Percentiles rank a stretch among this genome's conserved stretches.
These are phyloP conservation scores for Apiospora sp. DNA, from an alignment of 2,329 filamentous ascomycete species.

Conservation along the genomic window DNA sequence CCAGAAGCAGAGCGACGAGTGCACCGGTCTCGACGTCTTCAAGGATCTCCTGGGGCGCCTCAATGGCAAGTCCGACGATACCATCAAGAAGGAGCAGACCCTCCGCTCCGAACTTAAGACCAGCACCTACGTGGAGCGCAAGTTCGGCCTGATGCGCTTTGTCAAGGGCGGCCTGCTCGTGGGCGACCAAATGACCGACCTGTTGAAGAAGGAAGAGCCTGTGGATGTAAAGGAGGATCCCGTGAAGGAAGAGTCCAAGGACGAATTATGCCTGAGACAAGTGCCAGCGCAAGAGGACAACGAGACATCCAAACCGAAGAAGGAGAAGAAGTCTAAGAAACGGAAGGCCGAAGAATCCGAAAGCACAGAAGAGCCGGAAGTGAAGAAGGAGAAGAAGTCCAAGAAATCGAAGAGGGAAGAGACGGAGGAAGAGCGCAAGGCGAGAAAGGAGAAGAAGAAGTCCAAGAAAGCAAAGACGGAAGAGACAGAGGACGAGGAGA, in stretches of 20 bases:
- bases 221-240: constrained; percentile 49
- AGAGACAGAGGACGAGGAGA: constrained; percentile 41
- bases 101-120: constrained; percentile 75
- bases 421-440: constrained; percentile 38
- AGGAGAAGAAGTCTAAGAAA: constrained; percentile 50
- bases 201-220: constrained; percentile 44
- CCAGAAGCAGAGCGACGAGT: constrained; percentile 74
- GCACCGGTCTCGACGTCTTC: constrained; percentile 87
- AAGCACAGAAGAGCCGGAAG: constrained; percentile 44
- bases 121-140: constrained; percentile 75
- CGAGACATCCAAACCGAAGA: constrained; percentile 27
- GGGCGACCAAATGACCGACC: constrained; percentile 62
- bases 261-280: constrained; percentile 31
- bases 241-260: constrained; percentile 35
- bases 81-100: constrained; percentile 74
- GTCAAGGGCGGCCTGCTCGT: constrained; percentile 81
- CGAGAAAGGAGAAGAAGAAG: constrained; percentile 38
- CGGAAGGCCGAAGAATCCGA: constrained; percentile 47
- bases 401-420: constrained; percentile 38
- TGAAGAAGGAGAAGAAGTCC: constrained; percentile 37
- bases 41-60: constrained; percentile 86
- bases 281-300: background rate
- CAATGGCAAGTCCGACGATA: constrained; percentile 84
- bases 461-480: constrained; percentile 37
- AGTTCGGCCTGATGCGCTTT: constrained; percentile 84